Evolutionary conservation across 768 basidiomycete species (phyloP), one percentile per base, ranked within the genome.

Genomic region (Trametes meyenii): DNA sequence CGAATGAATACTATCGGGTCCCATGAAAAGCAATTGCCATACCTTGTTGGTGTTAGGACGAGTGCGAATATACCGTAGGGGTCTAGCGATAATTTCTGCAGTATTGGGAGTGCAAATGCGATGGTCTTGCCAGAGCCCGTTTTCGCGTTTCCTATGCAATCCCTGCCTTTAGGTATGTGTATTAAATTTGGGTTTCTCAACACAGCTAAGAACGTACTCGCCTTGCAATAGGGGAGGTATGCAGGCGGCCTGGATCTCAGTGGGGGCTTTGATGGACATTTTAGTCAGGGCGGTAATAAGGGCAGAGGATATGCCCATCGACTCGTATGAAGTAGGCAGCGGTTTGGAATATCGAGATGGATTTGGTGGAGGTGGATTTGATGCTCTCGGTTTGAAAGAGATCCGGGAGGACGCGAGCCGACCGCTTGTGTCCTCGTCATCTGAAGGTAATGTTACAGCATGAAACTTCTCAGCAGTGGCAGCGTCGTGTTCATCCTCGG

Each of bases 71-170:
- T 90, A 1, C 96, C 97, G 68, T 93, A 97, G 0, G 97, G 96
- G 74, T 98, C 96, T 5, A 81, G 77, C 0, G 90, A 86, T 35
- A 99, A 81, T 67, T 85, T 85, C 73, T 99, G 94, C 7, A 98
- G 78, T 58, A 98, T 98, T 5, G 97, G 97, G 5, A 98, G 75
- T 0, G 96, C 97, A 67, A 99, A 99, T 0, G 97, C 96, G 60
- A 99, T 86, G 0, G 97, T 99, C 77, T 99, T 99, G 69, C 96
- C 96, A 1, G 93, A 95, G 54, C 97, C 97, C 0, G 97, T 99
- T 77, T 98, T 96, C 0, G 97, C 95, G 65, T 96, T 95, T 11
- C 97, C 97, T 60, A 99, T 93, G 73, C 96, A 98, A 74, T 99
- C 96, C 70, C 89, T 84, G 40, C 96, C 96, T 94, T 74, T n/a